Base-by-base conservation (phyloP, 2,329 filamentous ascomycete genomes). In the Colletotrichum plurivorum region DNA sequence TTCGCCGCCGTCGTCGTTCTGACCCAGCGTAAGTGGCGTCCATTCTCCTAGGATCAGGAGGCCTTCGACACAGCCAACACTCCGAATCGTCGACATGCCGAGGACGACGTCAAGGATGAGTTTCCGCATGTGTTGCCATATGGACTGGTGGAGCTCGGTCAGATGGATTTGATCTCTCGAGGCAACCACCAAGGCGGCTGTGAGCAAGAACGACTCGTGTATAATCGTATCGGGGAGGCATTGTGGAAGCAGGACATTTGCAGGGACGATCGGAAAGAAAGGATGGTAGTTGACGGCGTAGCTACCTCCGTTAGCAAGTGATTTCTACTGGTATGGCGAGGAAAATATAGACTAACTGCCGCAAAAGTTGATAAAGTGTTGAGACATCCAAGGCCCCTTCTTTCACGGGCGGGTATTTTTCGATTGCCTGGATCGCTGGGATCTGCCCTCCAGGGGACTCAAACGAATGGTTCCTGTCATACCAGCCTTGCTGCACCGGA, bases 1-100 rank as follows among this genome's bases (percentile, higher is more conserved):
- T 76, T 93, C 91, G 8, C 91, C 92, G 65, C 91, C 86, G 0
- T 91, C 91, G 22, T 84, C 48, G 88, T 89, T 45, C 88, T 87
- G 36, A 84, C 85, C 8, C 88, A 83, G 6, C 89, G 85, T 0
- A 88, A 92, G 90, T 0, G 90, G 90, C 5, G 90, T 90, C 91
- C 91, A 93, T 75, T 94, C 91, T 0, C 91, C 91, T 1, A 93
- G 85, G 1, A 94, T 80, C 0, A 93, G 81, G 1, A 93, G 79
- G 2, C 90, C 90, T 74, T 93, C 91, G 0, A 93, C 91, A 1
- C 91, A 89, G 69, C 92, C 91, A 0, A 93, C 89, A 39, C 41
- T 60, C 13, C 57, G 46, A 39, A 60, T 60, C 4, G 57, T 60
- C 5, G 57, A 60, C 51, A 63, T 57, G 9, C 43, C 43, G 4